Conservation (phyloP, 1,139 yeast genomes). For the Kurtzmaniella natalensis region DNA sequence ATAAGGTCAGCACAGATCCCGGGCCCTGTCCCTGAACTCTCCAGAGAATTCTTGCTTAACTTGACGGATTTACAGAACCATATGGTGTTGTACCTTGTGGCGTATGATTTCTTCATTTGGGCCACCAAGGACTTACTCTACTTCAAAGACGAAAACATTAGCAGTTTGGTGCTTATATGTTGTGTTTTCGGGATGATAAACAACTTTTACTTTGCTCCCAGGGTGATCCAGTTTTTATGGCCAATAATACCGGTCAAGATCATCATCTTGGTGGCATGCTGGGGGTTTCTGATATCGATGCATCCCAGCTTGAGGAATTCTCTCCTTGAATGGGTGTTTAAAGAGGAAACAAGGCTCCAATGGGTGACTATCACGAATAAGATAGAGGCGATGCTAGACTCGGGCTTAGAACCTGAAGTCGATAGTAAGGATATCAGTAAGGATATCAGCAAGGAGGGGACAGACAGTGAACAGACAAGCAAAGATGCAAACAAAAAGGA, state of each 20-base stretch:
- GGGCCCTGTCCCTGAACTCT: constrained; percentile 73
- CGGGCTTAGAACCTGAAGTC: constrained; percentile 6
- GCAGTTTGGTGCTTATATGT: constrained; percentile 48
- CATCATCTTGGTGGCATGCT: constrained; percentile 35
- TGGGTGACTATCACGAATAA: constrained; percentile 43
- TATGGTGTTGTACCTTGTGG: constrained; percentile 63
- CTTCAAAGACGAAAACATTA: constrained; percentile 60
- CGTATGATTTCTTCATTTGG: constrained; percentile 54
- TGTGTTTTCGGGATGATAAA: constrained; percentile 23
- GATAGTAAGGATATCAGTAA: neutral
- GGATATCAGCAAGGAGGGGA: too few relatives aligned
- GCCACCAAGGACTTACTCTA: constrained; percentile 56
- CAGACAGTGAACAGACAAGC: too few relatives aligned
- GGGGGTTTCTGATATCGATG: constrained; percentile 45
- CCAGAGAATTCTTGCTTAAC: constrained; percentile 73
- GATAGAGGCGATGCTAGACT: constrained; percentile 28
- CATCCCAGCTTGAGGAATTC: constrained; percentile 54
- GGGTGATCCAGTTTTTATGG: constrained; percentile 24
- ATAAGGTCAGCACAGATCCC: constrained; percentile 49
- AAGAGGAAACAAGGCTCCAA: constrained; percentile 58
- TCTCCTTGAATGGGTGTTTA: constrained; percentile 42
- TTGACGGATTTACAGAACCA: constrained; percentile 82
- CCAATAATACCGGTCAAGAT: constrained; percentile 29
- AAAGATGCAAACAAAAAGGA: too few relatives aligned
- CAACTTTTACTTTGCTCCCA: constrained; percentile 30